phyloP scores from a whole-genome alignment of 768 basidiomycete genomes.

The Candolleomyces eurysporus region DNA sequence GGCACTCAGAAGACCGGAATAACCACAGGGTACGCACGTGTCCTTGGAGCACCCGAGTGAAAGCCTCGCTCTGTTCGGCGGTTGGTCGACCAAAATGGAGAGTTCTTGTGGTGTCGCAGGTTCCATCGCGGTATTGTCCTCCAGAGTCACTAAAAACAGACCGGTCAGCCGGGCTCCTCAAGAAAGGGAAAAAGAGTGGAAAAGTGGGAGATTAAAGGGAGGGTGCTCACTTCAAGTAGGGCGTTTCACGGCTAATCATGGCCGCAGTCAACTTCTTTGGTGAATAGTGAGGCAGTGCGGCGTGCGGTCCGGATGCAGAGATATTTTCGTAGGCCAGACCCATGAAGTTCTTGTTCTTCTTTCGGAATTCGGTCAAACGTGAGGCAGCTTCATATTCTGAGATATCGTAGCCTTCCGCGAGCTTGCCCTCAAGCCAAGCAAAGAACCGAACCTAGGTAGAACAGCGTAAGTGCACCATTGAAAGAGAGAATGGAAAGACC shows the following conservation, averaged over 20 bases:
- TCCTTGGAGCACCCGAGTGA: constrained; percentile 92
- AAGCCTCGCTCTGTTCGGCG: constrained; percentile 86
- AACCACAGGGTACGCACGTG: constrained; percentile 59
- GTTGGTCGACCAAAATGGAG: constrained; percentile 86
- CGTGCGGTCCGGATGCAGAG: constrained; percentile 86
- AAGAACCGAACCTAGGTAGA: constrained; percentile 66
- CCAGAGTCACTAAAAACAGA: constrained; percentile 74
- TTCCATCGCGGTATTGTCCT: constrained; percentile 87
- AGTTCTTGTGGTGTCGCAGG: constrained; percentile 81
- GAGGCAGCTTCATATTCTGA: constrained; percentile 92
- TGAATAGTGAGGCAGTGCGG: constrained; percentile 91
- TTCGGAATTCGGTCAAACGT: constrained; percentile 74
- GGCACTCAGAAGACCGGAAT: too few relatives aligned
- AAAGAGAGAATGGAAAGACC: constrained; percentile 8
- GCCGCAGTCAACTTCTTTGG: constrained; percentile 68
- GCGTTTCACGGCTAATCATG: constrained; percentile 73
- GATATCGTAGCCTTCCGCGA: constrained; percentile 74
- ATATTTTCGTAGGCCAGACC: constrained; percentile 90
- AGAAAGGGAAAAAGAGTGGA: constrained; percentile 16
- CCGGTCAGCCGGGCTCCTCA: background rate
- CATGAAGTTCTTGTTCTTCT: constrained; percentile 70
- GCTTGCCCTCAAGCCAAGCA: constrained; percentile 85
- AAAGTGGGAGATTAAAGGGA: background rate
- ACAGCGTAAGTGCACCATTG: constrained; percentile 11
- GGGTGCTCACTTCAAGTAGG: constrained; percentile 83